Base-by-base conservation (phyloP, 1,284 basidiomycete genomes). In the Heterobasidion parviporum region DNA sequence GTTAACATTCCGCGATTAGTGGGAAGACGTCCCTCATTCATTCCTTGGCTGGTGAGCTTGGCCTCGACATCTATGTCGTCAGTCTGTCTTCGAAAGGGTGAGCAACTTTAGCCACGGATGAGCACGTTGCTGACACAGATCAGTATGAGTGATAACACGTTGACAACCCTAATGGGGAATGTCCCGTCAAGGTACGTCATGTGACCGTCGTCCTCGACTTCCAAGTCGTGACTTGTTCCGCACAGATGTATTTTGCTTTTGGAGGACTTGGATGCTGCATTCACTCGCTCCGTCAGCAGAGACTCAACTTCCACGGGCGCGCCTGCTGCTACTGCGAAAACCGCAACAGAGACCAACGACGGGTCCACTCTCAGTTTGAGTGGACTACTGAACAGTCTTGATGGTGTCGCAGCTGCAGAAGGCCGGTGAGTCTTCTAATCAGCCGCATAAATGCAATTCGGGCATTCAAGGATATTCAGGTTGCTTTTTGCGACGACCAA, bases 31-130 rank as follows among this genome's bases (percentile, higher is more conserved):
- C 86, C 16, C 74, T 89, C 53, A 89, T 93, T 64, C 89, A 92
- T 67, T 92, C 91, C 6, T 71, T 94, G 57, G 92, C 92, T 50
- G 89, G 89, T 53, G 89, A 92, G 66, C 77, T 94, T 44, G 83
- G 85, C n/a, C 76, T 93, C 33, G 90, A 93, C 69, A 92, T 94
- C 61, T 94, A 93, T 66, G 88, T 92, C 53, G 82, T 94, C 60
- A 90, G 87, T 54, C 73, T 94, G 53, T 91, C 89, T 49, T 83
- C 87, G 44, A 92, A 91, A 68, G 89, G 87, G 88, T 88, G 72
- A 61, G 79, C 55, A 50, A 56, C 48, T 53, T 46, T 38, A 36
- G 50, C 53, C 53, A 6, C 18, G 6, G 46, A 48, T 20, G 12
- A 48, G 9, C 10, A 48, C 26, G 46, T 20, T 20, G 10, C 43